Conservation (phyloP, 2,329 filamentous ascomycete genomes). For the Fusarium verrucosum region DNA sequence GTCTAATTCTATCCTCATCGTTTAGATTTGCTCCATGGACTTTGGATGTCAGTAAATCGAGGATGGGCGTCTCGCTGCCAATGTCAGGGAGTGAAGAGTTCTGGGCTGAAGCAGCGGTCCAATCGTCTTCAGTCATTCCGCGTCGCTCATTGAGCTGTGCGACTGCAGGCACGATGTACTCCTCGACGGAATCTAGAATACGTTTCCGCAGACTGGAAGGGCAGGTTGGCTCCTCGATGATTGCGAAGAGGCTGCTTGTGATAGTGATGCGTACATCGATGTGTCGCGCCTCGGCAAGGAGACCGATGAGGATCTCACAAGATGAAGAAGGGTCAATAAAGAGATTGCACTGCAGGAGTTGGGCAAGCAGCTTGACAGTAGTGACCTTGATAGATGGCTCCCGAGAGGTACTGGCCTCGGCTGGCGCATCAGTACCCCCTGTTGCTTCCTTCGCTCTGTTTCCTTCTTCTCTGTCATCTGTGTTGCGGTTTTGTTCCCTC, state of each 20-base stretch:
- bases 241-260: conserved; percentile 43
- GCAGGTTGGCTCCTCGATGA: conserved; percentile 29
- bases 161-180: conserved; percentile 42
- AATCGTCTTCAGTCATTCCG: conserved; percentile 43
- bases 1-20: conserved; percentile 8
- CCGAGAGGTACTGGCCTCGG: background rate
- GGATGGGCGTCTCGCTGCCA: conserved; percentile 12
- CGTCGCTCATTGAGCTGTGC: conserved; percentile 46
- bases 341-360: conserved; percentile 44
- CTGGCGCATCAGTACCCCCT: background rate
- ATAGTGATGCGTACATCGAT: conserved; percentile 47
- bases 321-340: conserved; percentile 42
- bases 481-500: conserved; percentile 33
- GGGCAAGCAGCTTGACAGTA: conserved; percentile 52
- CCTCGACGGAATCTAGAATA: conserved; percentile 44
- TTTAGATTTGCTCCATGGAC: background rate
- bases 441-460: background rate
- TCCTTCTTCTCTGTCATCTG: conserved; percentile 1
- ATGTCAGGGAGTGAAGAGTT: conserved; percentile 12
- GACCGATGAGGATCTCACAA: conserved; percentile 42
- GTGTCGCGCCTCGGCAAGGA: conserved; percentile 47
- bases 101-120: conserved; percentile 24
- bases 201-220: conserved; percentile 12
- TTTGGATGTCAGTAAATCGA: conserved; percentile 11
- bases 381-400: conserved; percentile 47